Evolutionary conservation across 306 rosid species (phyloP).

Genomic region (Lathyrus oleraceus): DNA sequence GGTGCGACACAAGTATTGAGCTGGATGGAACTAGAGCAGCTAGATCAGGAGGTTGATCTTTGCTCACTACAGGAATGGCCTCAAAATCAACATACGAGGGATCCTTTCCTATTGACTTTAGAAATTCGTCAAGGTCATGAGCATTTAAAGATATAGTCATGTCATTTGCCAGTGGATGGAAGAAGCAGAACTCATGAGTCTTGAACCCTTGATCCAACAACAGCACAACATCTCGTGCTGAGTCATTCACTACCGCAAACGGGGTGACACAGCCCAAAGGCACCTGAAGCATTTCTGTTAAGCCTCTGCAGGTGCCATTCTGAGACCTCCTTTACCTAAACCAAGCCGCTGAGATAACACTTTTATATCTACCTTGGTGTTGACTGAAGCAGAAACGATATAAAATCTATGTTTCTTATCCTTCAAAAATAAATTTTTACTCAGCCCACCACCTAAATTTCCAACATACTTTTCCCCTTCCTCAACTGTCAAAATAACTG

Average conservation of each 20-base stretch:
- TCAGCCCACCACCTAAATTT: conserved; percentile 61
- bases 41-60: conserved; percentile 97
- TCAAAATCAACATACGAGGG: conserved; percentile 87
- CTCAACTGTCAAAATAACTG: conserved; percentile 11
- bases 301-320: conserved; percentile 98
- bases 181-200: conserved; percentile 68
- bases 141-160: conserved; percentile 66
- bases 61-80: conserved; percentile 86
- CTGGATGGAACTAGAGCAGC: conserved; percentile 72
- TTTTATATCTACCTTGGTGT: conserved; percentile 78
- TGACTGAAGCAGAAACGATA: conserved; percentile 71
- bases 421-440: conserved; percentile 50
- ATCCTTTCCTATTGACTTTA: conserved; percentile 69
- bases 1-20: conserved; percentile 49
- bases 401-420: conserved; percentile 92
- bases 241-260: conserved; percentile 78
- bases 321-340: conserved; percentile 91
- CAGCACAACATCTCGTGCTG: conserved; percentile 84
- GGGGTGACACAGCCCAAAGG: conserved; percentile 91
- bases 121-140: conserved; percentile 70
- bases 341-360: conserved; percentile 90
- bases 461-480: conserved; percentile 84
- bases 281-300: conserved; percentile 88
- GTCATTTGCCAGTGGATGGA: conserved; percentile 92
- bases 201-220: conserved; percentile 85